These are phyloP conservation scores for Pichia exigua DNA, from an alignment of 805 yeast genomes.

Conservation along the genomic window DNA sequence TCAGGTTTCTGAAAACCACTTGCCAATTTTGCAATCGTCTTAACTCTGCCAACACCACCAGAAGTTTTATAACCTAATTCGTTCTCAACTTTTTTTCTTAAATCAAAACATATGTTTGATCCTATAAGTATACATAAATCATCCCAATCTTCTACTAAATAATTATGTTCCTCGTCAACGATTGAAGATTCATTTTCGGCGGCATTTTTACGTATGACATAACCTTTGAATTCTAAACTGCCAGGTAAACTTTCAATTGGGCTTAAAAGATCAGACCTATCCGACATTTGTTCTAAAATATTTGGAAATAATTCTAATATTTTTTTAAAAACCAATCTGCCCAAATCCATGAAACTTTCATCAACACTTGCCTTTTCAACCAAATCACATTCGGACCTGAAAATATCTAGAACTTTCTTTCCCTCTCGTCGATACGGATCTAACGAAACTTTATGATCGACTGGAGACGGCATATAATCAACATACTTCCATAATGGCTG, in stretches of 20 bases:
- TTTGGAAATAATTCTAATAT: conserved; percentile 42
- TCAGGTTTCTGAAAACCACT: conserved; percentile 82
- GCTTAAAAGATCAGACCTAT: conserved; percentile 32
- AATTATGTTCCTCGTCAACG: not conserved
- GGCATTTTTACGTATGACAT: conserved; percentile 18
- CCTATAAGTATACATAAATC: conserved; percentile 66
- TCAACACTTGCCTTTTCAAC: conserved; percentile 96
- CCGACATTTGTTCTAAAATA: conserved; percentile 18
- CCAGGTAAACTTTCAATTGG: conserved; percentile 30
- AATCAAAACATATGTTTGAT: conserved; percentile 44
- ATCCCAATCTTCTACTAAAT: conserved; percentile 58
- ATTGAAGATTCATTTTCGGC: conserved; percentile 14
- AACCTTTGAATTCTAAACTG: conserved; percentile 26
- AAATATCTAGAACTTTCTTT: conserved; percentile 62
- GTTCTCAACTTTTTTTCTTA: conserved; percentile 45
- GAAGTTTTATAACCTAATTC: conserved; percentile 79
- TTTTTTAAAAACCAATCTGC: conserved; percentile 46
- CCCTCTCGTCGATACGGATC: conserved; percentile 91
- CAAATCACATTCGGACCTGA: conserved; percentile 51
- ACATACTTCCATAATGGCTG: conserved; percentile 75
- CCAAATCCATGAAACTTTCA: conserved; percentile 83
- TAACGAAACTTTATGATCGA: conserved; percentile 70
- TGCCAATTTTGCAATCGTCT: conserved; percentile 78
- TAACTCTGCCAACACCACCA: conserved; percentile 74
- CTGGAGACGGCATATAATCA: conserved; percentile 50